These are phyloP conservation scores for Penstemon barbatus DNA, from an alignment of 257 asterid species.

Conservation along the genomic window DNA sequence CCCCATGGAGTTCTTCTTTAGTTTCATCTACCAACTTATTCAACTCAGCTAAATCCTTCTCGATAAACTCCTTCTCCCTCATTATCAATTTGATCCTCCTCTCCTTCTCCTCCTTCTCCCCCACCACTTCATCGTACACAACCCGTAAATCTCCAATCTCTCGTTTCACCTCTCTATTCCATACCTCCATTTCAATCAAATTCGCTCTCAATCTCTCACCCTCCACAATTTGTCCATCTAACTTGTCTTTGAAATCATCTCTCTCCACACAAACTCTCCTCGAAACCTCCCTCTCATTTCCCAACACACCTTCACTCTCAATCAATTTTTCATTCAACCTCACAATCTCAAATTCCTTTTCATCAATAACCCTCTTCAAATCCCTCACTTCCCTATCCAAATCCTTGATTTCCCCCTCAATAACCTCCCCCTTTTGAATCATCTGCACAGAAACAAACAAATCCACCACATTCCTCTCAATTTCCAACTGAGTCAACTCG, in stretches of 20 bases:
- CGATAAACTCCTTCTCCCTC: conserved; percentile 40
- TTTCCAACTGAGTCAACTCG: conserved; percentile 54
- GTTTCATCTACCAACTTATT: conserved; percentile 36
- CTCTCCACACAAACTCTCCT: conserved; percentile 37
- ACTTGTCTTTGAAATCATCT: conserved; percentile 44
- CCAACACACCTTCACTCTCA: too few species aligned
- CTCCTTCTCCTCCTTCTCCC: conserved; percentile 44
- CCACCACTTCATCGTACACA: conserved; percentile 32
- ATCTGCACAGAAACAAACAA: conserved; percentile 51
- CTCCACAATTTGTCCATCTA: conserved; percentile 42
- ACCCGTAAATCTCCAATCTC: conserved; percentile 42
- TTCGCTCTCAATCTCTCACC: conserved; percentile 35
- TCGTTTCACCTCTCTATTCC: conserved; percentile 27
- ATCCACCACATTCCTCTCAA: conserved; percentile 56
- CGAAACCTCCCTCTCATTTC: too few species aligned
- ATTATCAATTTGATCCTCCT: conserved; percentile 35
- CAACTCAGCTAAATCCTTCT: conserved; percentile 40
- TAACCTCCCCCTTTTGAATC: conserved; percentile 35
- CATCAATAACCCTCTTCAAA: too few species aligned
- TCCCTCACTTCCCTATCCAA: too few species aligned
- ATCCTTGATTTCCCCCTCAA: conserved; percentile 30
- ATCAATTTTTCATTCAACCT: too few species aligned
- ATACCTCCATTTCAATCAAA: conserved; percentile 45
- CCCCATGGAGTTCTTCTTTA: conserved; percentile 36
- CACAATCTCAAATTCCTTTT: conserved; percentile 40